Evolutionary conservation across 805 yeast genomes (phyloP), one percentile per base, ranked within the genome.

Genomic region (Saccharomycopsis schoenii): DNA sequence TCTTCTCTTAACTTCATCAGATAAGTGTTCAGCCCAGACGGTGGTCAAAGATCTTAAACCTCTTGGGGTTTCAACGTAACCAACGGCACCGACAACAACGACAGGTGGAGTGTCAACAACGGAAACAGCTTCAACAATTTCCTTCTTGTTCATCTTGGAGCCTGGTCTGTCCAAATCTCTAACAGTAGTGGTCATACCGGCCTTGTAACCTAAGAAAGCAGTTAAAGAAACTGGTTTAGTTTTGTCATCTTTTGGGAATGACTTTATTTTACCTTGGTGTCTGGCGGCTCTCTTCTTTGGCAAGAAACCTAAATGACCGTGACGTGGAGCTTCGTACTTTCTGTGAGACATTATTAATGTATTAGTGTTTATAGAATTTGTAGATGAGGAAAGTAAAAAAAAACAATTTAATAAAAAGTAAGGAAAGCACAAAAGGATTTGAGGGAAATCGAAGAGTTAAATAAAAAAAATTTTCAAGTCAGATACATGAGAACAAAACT

Each of bases 161-260:
- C 99, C 99, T 83, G 99, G 99, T 84, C 98, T 89, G 93, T 94
- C 97, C 78, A 94, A 88, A 83, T 94, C 99, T 85, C 99, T 92
- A 77, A 94, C 99, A 74, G 91, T 90, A 82, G 99, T 94, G 82
- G 99, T 86, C 99, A 94, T 94, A 90, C 99, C 99, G 73, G 99
- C 99, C 86, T 84, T 84, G 97, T 94, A 94, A 83, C 99, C 99
- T 74, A 94, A 86, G 96, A 93, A 94, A 72, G 99, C 97, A 73
- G 99, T 94, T 80, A 94, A 84, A 79, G 96, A 96, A 73, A 92
- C 97, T 74, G 98, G 96, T 88, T 93, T 93, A 70, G 96, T 78
- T 83, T 88, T 86, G 80, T 89, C 96, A 80, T 93, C 98, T 85
- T 87, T 91, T 78, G 99, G 99, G 96, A 93, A 94, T 67, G 99